Evolutionary conservation across 345 rosid species (phyloP).

Genomic region (Tarenaya hassleriana): DNA sequence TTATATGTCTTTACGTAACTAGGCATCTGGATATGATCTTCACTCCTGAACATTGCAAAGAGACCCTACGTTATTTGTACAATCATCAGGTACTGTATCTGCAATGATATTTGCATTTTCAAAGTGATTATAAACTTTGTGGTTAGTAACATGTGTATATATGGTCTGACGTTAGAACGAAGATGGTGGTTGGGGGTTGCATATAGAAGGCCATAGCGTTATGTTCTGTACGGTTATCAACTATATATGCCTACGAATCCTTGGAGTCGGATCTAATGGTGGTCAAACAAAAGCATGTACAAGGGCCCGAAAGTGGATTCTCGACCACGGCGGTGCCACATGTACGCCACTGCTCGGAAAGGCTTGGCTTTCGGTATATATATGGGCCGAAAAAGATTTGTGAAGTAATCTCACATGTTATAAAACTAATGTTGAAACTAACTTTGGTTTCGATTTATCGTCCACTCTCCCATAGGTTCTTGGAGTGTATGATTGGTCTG

Average conservation of each 20-base stretch:
- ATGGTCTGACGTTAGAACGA: background rate
- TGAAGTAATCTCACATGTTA: no score
- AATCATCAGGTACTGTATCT: conserved; percentile 30
- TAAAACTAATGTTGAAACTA: no score
- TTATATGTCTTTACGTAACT: conserved; percentile 29
- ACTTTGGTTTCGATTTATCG: no score
- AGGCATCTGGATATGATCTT: conserved; percentile 28
- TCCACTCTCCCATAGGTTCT: background rate
- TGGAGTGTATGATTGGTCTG: conserved; percentile 40
- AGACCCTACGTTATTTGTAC: conserved; percentile 32
- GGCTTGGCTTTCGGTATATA: conserved; percentile 69
- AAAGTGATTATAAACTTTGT: no score
- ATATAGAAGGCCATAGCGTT: conserved; percentile 3
- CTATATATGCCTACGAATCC: conserved; percentile 2
- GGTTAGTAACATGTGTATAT: no score
- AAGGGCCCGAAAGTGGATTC: conserved; percentile 63
- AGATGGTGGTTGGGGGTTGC: conserved; percentile 14
- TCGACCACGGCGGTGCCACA: conserved; percentile 67
- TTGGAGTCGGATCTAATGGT: background rate
- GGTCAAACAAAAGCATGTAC: conserved; percentile 32
- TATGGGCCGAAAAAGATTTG: no score
- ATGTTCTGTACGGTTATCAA: conserved; percentile 8
- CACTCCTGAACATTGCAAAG: conserved; percentile 26
- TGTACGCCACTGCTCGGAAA: conserved; percentile 53
- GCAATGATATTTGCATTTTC: no score